Evolutionary conservation across 176 grass and related monocot genomes (phyloP).

Genomic region (Ampelocalamus luodianensis): DNA sequence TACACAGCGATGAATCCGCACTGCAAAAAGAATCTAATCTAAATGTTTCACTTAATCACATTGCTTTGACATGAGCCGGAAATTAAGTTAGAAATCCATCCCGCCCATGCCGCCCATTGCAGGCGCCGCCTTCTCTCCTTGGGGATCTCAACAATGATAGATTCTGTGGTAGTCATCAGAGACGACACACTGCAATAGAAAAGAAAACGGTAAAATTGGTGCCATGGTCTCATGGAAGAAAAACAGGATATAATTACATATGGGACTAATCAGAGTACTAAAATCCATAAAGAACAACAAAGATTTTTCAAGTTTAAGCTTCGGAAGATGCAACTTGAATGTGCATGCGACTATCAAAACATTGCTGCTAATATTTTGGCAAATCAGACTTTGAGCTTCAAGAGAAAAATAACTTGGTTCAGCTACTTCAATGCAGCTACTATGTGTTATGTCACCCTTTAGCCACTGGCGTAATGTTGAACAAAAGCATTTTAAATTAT

Average conservation of each 20-base stretch:
- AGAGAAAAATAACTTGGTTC: neutral
- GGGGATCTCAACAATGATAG: constrained; percentile 64
- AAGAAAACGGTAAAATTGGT: neutral
- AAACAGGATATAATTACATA: neutral
- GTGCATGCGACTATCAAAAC: neutral
- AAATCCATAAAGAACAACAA: neutral
- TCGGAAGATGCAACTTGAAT: neutral
- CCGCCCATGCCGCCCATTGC: constrained; percentile 54
- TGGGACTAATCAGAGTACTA: neutral
- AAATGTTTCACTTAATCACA: constrained; percentile 35
- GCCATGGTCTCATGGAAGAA: neutral
- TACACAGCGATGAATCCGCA: neutral
- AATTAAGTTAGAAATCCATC: constrained; percentile 56
- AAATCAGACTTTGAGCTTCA: neutral
- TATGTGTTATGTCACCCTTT: neutral
- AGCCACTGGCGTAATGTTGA: neutral
- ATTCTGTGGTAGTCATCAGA: constrained; percentile 75
- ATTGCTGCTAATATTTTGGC: neutral
- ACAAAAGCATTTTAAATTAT: neutral
- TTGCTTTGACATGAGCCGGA: neutral
- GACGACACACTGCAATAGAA: constrained; percentile 68
- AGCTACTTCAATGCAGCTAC: constrained; percentile 8
- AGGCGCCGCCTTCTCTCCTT: constrained; percentile 46
- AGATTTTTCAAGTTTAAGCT: neutral
- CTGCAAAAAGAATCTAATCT: constrained; percentile 14